These are phyloP conservation scores for Cymbopogon flexuosus DNA, from an alignment of 202 grass and related monocot species.

Conservation along the genomic window DNA sequence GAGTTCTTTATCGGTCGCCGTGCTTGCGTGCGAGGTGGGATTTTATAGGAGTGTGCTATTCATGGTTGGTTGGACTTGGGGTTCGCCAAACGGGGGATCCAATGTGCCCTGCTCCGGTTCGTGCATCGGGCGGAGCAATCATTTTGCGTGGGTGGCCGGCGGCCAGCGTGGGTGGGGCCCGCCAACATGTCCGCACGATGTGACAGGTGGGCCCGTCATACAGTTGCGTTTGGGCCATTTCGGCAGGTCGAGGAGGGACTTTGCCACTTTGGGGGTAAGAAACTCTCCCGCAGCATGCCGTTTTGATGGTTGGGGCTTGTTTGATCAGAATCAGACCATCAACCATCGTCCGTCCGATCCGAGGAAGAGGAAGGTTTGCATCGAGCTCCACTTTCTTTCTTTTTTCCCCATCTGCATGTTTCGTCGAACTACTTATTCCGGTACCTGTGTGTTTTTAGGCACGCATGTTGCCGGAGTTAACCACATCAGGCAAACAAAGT, in stretches of 20 bases:
- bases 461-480: too few species aligned
- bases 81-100: constrained; percentile 39
- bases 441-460: too few species aligned
- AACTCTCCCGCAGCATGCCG: neutral
- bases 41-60: constrained; percentile 7
- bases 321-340: neutral
- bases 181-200: neutral
- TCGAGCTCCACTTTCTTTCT: too few species aligned
- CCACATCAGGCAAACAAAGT: too few species aligned
- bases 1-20: too few species aligned
- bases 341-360: too few species aligned
- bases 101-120: constrained; percentile 16
- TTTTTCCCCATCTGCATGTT: too few species aligned
- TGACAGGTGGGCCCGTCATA: neutral
- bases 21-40: neutral
- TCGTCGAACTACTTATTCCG: too few species aligned
- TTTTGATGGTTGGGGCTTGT: neutral
- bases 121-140: constrained; percentile 14
- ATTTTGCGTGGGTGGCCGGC: constrained; percentile 20
- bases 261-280: too few species aligned
- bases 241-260: neutral
- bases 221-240: too few species aligned
- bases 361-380: too few species aligned
- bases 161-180: neutral
- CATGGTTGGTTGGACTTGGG: constrained; percentile 40